phyloP scores from a whole-genome alignment of 2,329 filamentous ascomycete species.

The Colletotrichum neosansevieriae region DNA sequence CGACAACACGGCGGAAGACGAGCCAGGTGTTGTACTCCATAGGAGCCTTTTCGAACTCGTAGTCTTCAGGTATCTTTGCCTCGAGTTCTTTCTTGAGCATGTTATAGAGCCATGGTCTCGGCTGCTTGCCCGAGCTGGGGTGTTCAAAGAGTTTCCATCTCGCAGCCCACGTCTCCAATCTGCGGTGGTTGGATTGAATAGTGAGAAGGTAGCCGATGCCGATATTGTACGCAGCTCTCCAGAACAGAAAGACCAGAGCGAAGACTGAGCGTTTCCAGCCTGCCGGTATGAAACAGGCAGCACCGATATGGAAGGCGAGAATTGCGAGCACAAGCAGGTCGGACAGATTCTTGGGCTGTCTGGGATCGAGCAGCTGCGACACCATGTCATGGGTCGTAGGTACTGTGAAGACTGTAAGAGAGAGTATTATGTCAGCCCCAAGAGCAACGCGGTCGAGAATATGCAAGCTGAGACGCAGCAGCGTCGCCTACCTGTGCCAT shows the following conservation, averaged over 20 bases:
- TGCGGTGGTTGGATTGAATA: slow-evolving; percentile 89
- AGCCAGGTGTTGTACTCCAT: slow-evolving; percentile 99
- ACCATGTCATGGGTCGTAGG: slow-evolving; percentile 99
- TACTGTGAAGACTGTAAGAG: slow-evolving; percentile 86
- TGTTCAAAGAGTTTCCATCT: slow-evolving; percentile 89
- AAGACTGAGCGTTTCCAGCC: slow-evolving; percentile 80
- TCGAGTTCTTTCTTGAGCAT: slow-evolving; percentile 91
- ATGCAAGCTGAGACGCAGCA: not conserved
- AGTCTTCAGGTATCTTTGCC: slow-evolving; percentile 93
- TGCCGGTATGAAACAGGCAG: slow-evolving; percentile 79
- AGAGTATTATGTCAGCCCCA: slow-evolving; percentile 12
- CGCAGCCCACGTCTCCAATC: slow-evolving; percentile 87
- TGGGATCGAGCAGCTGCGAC: slow-evolving; percentile 93
- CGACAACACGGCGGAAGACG: slow-evolving; percentile 93
- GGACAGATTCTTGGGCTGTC: slow-evolving; percentile 93
- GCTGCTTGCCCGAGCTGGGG: slow-evolving; percentile 83
- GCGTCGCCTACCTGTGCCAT: slow-evolving; percentile 81
- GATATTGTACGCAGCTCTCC: slow-evolving; percentile 91
- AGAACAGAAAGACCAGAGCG: slow-evolving; percentile 88
- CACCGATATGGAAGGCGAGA: slow-evolving; percentile 78
- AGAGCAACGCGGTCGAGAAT: not conserved
- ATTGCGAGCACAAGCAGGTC: slow-evolving; percentile 85
- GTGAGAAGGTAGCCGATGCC: slow-evolving; percentile 93
- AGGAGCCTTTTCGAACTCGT: slow-evolving; percentile 91
- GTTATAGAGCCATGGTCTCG: slow-evolving; percentile 83